These are phyloP conservation scores for Stemphylium vesicarium DNA, from an alignment of 2,329 filamentous ascomycete species.

Conservation along the genomic window DNA sequence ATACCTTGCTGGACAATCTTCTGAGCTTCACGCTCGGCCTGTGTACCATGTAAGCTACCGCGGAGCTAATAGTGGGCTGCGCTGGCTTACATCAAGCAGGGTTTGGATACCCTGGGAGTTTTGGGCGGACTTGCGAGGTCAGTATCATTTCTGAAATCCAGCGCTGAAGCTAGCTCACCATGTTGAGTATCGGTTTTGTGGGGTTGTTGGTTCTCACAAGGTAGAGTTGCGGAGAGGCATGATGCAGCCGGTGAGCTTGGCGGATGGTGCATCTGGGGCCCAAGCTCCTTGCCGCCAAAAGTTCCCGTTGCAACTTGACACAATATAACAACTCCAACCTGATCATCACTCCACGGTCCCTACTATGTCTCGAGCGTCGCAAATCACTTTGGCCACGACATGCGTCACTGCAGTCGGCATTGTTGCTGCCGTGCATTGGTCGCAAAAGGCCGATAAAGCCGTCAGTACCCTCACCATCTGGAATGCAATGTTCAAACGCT, in stretches of 20 bases:
- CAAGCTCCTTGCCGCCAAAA: slow-evolving; percentile 39
- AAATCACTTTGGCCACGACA: slow-evolving; percentile 80
- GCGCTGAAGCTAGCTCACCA: slow-evolving; percentile 25
- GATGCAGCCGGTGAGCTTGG: slow-evolving; percentile 36
- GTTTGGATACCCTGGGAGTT: slow-evolving; percentile 99
- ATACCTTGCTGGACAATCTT: slow-evolving; percentile 98
- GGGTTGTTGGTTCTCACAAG: slow-evolving; percentile 27
- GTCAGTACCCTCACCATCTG: slow-evolving; percentile 58
- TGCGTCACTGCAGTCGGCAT: slow-evolving; percentile 77
- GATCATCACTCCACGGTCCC: slow-evolving; percentile 3
- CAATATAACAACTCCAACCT: slow-evolving; percentile 1
- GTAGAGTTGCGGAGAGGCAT: slow-evolving; percentile 29
- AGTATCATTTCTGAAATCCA: slow-evolving; percentile 11
- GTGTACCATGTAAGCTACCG: slow-evolving; percentile 48
- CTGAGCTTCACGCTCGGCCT: slow-evolving; percentile 98
- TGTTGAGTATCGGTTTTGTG: slow-evolving; percentile 26
- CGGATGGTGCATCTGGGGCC: slow-evolving; percentile 29
- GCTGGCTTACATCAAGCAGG: slow-evolving; percentile 84
- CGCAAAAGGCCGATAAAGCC: slow-evolving; percentile 81
- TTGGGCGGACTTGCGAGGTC: slow-evolving; percentile 78
- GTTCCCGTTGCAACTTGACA: slow-evolving; percentile 17
- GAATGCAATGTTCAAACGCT: slow-evolving; percentile 23
- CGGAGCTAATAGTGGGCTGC: slow-evolving; percentile 32
- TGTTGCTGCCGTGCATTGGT: slow-evolving; percentile 85
- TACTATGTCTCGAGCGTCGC: slow-evolving; percentile 86